Evolutionary conservation across 371 early-diverging fungal species (phyloP), one percentile per base, ranked within the genome.

Genomic region (Lichtheimia ornata): DNA sequence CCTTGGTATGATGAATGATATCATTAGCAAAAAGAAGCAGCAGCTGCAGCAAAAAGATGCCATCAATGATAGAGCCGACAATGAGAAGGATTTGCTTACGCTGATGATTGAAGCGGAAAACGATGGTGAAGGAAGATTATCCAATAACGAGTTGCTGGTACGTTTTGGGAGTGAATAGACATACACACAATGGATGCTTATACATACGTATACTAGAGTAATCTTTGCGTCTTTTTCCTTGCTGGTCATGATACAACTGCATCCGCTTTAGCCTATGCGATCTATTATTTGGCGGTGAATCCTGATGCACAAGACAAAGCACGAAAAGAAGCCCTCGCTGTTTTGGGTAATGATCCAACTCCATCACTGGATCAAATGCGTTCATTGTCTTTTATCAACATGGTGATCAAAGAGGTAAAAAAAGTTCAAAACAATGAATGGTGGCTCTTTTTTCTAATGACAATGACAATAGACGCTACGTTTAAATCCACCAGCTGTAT

Each of bases 21-120:
- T 83, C 25, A 71, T 81, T 14, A 71, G 73, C 35, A 61, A 60
- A n/a, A 64, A 67, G 42, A 68, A 71, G 20, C 40, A 35, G 35
- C 28, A 12, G 35, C 15, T 25, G 41, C 27, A 35, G 53, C 11
- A 35, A 35, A 35, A 35, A 9, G 11, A 11, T 35, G 47, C 22
- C 42, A 54, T 61, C 51, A 40, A 27, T 17, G 7, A 22, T 57
- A 2, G 72, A 15, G 62, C 81, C 22, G 77, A 77, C 27, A 60
- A 65, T 2, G 79, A 81, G 45, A 76, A 70, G n/a, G 85, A 85
- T 49, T 56, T 85, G 45, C 66, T 85, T 24, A 76, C 85, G 0
- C 64, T 87, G 65, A 81, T 87, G 84, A 72, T 85, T 44, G 79
- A 82, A 61, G 66, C 72, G 47, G 78, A 75, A 55, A 58, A 67